phyloP scores from a whole-genome alignment of 495 filamentous ascomycete species.

The Daldinia grandis region DNA sequence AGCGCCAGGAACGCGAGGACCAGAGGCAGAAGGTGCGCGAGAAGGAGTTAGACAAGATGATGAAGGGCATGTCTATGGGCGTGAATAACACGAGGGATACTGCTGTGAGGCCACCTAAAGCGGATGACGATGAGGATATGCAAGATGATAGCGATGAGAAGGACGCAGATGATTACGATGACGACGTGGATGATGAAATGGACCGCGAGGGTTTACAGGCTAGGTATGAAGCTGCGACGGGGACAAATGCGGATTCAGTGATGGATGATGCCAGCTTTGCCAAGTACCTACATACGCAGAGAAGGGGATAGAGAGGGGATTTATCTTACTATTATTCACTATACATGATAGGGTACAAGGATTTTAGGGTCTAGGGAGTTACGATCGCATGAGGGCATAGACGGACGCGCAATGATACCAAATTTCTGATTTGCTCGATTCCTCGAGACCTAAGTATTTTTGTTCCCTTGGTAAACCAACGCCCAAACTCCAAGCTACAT shows the following conservation, averaged over 20 bases:
- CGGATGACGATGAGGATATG: conserved; percentile 62
- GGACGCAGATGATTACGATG: conserved; percentile 57
- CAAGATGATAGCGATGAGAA: conserved; percentile 54
- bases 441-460: background rate
- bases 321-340: background rate
- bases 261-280: conserved; percentile 67
- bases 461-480: conserved; percentile 15
- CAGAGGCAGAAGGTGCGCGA: conserved; percentile 73
- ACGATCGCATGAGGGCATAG: conserved; percentile 1
- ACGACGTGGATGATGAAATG: conserved; percentile 57
- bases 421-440: conserved; percentile 40
- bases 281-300: conserved; percentile 61
- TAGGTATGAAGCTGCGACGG: conserved; percentile 68
- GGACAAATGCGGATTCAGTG: conserved; percentile 54
- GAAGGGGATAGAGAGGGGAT: conserved; percentile 14
- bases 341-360: conserved; percentile 2
- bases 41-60: conserved; percentile 85
- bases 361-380: conserved; percentile 10
- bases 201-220: conserved; percentile 67
- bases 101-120: conserved; percentile 42
- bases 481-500: conserved; percentile 16
- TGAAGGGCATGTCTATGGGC: conserved; percentile 89
- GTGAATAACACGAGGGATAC: conserved; percentile 38
- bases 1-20: conserved; percentile 76
- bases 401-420: conserved; percentile 53